Conservation (phyloP, 306 rosid species). For the Argentina anserina region DNA sequence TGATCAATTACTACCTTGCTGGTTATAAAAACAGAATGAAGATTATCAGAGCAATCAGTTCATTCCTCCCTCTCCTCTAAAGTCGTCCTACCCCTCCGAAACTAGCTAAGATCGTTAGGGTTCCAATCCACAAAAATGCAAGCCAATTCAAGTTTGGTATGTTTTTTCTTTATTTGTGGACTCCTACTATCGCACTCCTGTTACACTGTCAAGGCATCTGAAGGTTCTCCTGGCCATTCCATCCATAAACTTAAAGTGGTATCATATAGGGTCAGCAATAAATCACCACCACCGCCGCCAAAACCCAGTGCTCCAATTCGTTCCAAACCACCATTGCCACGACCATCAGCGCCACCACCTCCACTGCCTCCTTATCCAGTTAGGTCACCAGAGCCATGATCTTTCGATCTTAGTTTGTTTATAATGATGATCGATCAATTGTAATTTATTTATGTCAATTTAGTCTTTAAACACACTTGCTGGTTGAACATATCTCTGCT, state of each 20-base stretch:
- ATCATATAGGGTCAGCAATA: background rate
- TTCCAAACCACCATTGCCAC: background rate
- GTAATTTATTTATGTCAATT: too few species aligned
- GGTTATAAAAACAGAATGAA: background rate
- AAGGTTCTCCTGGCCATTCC: background rate
- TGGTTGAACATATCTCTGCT: too few species aligned
- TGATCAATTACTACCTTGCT: background rate
- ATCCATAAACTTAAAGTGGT: background rate
- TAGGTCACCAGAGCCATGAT: background rate
- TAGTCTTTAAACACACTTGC: too few species aligned
- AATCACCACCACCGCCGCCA: background rate
- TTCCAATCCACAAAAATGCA: background rate
- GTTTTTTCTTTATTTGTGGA: background rate
- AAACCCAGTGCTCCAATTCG: background rate
- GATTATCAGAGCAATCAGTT: background rate
- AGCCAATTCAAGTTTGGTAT: background rate
- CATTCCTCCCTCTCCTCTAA: background rate
- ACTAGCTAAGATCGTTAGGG: background rate
- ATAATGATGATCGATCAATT: too few species aligned
- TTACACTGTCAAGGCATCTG: background rate
- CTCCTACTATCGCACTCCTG: background rate
- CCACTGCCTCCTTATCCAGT: background rate
- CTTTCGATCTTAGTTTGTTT: background rate
- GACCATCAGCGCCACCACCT: background rate
- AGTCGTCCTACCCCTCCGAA: background rate